Percentiles rank a stretch among this genome's conserved stretches.
phyloP scores from a whole-genome alignment of 768 basidiomycete species.

The Tulasnella sp. region DNA sequence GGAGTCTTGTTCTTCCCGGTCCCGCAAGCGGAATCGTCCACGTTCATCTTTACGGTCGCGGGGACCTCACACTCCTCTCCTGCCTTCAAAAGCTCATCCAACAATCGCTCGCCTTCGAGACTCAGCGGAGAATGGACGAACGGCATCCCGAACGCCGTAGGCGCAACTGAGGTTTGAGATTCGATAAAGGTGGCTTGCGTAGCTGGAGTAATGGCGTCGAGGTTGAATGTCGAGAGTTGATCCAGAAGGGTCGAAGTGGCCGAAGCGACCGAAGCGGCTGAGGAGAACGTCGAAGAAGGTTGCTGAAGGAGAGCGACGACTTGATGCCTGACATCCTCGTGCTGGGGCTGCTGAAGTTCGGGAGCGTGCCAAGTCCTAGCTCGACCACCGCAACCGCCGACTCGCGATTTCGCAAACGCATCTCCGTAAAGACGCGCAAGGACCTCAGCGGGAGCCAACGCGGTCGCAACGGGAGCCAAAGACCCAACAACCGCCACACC shows the following conservation, averaged over 20 bases:
- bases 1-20: slow-evolving; percentile 2
- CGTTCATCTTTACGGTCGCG: not conserved
- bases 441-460: not conserved
- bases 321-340: too few species aligned
- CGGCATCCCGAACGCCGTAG: not conserved
- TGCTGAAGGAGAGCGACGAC: too few species aligned
- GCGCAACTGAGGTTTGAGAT: not conserved
- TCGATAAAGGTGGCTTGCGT: not conserved
- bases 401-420: not conserved
- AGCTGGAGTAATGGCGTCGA: not conserved
- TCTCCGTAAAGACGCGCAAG: not conserved
- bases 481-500: not conserved
- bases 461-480: not conserved
- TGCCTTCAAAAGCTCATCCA: not conserved
- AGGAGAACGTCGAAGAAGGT: too few species aligned
- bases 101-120: not conserved
- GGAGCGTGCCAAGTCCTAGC: slow-evolving; percentile 5
- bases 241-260: not conserved
- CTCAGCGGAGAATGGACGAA: not conserved
- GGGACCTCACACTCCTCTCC: not conserved
- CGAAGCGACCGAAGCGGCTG: not conserved
- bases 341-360: too few species aligned
- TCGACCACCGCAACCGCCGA: not conserved
- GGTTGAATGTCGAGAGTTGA: not conserved
- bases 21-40: not conserved